Base-by-base conservation (phyloP, 192 early-diverging fungal species). In the Chytriomyces confervae region DNA sequence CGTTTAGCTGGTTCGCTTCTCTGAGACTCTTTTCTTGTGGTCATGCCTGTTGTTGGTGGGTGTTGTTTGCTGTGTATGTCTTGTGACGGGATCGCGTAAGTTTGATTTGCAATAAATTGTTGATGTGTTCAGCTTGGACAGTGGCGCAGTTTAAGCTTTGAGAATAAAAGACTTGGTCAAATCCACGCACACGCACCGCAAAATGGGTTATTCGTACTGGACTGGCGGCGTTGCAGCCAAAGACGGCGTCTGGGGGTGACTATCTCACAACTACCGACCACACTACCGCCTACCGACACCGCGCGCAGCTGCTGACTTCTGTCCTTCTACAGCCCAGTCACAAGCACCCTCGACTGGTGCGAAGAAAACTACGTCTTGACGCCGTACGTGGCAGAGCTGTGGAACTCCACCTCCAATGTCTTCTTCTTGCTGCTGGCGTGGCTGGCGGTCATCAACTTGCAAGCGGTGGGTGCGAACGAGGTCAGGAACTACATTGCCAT, bases 371-470 rank as follows among this genome's bases (percentile, higher is more conserved):
- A 95, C 50, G 83, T 83, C 36, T 83, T 91, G 5, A 86, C 86
- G 64, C 81, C 83, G 62, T 93, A 91, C 78, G 84, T 95, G 75
- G 92, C 93, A 67, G 94, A 95, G 85, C 92, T 90, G 62, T 91
- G 91, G 82, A 95, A 95, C 79, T 90, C 93, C n/a, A 72, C 81
- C 29, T 90, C 91, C 27, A 95, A 95, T 77, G 69, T 93, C 36
- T 82, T 81, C 66, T 95, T 91, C 79, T 79, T 92, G 45, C 60
- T 84, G 6, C 85, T 92, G 61, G 88, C 91, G 0, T 62, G 89
- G 51, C 82, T 90, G 27, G 93, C 91, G 24, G 83, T 63, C 18
- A 11, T 91, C 69, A 89, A 79, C 49, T 85, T 83, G 48, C 86
- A 89, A 16, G 72, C 76, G 43, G 75, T 84, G 27, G 86, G 82